A percentile compares a stretch with the other conserved stretches of the same genome.
phyloP scores from a whole-genome alignment of 2,329 filamentous ascomycete species.

The Venturia carpophila region DNA sequence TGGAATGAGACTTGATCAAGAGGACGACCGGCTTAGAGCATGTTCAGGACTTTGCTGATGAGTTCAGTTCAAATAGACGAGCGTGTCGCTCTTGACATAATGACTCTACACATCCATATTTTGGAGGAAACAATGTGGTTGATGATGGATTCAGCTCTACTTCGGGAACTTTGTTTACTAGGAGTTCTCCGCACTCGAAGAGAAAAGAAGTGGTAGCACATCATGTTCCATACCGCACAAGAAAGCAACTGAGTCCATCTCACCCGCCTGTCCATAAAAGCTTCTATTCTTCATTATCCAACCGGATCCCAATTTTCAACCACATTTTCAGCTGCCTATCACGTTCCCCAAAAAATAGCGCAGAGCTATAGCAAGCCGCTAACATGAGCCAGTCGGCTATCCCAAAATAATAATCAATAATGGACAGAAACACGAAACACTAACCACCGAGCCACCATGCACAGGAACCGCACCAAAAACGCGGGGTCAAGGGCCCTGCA shows the following conservation, averaged over 20 bases:
- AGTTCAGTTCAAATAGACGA: neutral
- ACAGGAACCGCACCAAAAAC: neutral
- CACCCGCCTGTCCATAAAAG: too few relatives aligned
- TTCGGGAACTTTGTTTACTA: too few relatives aligned
- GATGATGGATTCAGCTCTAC: too few relatives aligned
- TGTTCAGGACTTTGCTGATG: neutral
- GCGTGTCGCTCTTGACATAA: too few relatives aligned
- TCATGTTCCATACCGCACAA: too few relatives aligned
- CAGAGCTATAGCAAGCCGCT: neutral
- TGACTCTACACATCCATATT: neutral
- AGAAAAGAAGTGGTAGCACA: neutral
- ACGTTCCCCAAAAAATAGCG: neutral
- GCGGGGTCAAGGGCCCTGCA: neutral
- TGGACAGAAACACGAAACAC: neutral
- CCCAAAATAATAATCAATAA: neutral
- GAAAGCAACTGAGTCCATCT: too few relatives aligned
- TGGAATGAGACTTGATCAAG: neutral
- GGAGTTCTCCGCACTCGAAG: neutral
- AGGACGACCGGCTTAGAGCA: neutral
- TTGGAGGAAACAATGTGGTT: too few relatives aligned
- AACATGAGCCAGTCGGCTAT: too few relatives aligned
- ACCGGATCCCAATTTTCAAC: neutral
- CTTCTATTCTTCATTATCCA: neutral
- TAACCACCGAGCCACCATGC: neutral
- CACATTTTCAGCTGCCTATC: neutral